Conservation (phyloP, 2,329 filamentous ascomycete genomes). For the Hansfordia pulvinata region DNA sequence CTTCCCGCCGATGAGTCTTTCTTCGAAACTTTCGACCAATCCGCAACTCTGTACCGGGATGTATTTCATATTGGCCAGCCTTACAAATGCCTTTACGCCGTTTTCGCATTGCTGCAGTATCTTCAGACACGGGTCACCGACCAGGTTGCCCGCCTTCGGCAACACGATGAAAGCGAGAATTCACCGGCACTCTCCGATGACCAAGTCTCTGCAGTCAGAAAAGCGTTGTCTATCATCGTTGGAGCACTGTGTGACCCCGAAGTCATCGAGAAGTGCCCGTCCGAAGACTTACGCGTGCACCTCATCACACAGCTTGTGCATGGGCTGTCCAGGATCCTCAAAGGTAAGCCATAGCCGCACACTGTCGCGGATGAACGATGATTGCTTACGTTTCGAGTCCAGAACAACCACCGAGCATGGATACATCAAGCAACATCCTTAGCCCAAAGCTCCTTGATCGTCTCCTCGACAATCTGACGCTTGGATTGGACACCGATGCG, state of each 20-base stretch:
- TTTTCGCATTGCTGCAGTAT: conserved; percentile 52
- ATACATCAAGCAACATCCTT: too few species aligned
- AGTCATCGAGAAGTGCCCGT: conserved; percentile 30
- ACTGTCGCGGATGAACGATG: conserved; percentile 10
- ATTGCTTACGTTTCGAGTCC: not conserved
- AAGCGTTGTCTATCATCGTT: conserved; percentile 39
- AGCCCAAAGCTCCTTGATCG: conserved; percentile 10
- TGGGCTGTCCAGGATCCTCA: conserved; percentile 39
- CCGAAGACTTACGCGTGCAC: conserved; percentile 28
- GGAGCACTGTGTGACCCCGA: conserved; percentile 45
- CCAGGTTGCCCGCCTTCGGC: conserved; percentile 14
- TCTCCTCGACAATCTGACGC: conserved; percentile 10
- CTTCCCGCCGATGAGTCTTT: conserved; percentile 56
- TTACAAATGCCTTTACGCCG: conserved; percentile 61
- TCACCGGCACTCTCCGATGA: too few species aligned
- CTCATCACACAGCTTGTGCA: conserved; percentile 42
- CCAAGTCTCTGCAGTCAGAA: too few species aligned
- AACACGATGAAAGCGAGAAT: too few species aligned
- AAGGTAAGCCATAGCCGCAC: conserved; percentile 23
- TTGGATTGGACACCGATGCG: conserved; percentile 8
- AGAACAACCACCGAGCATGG: conserved; percentile 5
- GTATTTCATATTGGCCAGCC: conserved; percentile 57
- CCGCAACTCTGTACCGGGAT: conserved; percentile 36
- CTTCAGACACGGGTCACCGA: conserved; percentile 36
- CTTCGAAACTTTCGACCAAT: conserved; percentile 41